Conservation (phyloP, 129 eudicot species). For the Logfia minima region DNA sequence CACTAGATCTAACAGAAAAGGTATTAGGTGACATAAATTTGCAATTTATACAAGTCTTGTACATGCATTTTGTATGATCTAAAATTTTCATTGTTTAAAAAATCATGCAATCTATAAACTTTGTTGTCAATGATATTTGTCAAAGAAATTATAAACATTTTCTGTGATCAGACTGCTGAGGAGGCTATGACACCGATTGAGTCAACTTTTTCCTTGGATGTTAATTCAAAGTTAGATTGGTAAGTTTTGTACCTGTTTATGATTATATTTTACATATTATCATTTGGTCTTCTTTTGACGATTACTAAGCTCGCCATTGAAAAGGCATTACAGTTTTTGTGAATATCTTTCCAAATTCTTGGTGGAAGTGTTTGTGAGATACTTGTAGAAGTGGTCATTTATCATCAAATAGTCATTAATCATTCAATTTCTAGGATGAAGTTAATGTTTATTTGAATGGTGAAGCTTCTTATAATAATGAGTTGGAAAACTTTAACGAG, state of each 20-base stretch:
- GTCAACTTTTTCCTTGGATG: slow-evolving; percentile 97
- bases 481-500: slow-evolving; percentile 4
- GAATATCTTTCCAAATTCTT: neutral
- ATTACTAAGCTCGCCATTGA: slow-evolving; percentile 21
- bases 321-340: neutral
- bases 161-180: slow-evolving; percentile 73
- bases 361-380: neutral
- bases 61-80: slow-evolving; percentile 3
- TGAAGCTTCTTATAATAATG: neutral
- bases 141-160: slow-evolving; percentile 1
- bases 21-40: slow-evolving; percentile 36
- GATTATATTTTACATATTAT: slow-evolving; percentile 4
- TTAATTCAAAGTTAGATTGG: slow-evolving; percentile 92
- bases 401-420: neutral
- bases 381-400: neutral
- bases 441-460: neutral
- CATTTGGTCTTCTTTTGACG: slow-evolving; percentile 10
- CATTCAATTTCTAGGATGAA: neutral
- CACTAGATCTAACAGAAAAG: slow-evolving; percentile 96
- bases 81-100: neutral
- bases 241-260: slow-evolving; percentile 37
- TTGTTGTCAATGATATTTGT: slow-evolving; percentile 2
- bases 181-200: slow-evolving; percentile 99
- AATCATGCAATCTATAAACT: neutral
- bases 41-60: neutral